Conservation (phyloP, 768 basidiomycete genomes). For the Macrocybe gigantea region DNA sequence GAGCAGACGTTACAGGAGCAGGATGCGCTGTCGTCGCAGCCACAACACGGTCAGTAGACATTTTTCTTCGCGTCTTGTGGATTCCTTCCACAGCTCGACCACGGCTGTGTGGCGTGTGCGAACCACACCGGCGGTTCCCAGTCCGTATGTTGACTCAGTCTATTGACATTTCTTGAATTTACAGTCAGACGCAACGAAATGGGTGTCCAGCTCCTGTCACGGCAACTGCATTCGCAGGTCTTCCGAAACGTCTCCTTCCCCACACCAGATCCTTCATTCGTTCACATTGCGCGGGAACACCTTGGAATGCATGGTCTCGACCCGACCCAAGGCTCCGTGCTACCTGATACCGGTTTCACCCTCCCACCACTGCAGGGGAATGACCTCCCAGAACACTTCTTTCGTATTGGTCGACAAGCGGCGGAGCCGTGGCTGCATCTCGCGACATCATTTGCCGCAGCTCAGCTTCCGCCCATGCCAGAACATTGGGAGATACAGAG, state of each 20-base stretch:
- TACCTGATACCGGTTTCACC: conserved; percentile 75
- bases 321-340: conserved; percentile 69
- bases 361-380: conserved; percentile 80
- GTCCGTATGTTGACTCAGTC: background rate
- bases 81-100: background rate
- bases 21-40: background rate
- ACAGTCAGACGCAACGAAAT: conserved; percentile 74
- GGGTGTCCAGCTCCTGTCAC: conserved; percentile 91
- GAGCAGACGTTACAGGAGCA: background rate
- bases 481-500: conserved; percentile 46
- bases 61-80: background rate
- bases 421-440: conserved; percentile 78
- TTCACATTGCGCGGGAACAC: conserved; percentile 77
- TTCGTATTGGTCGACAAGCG: conserved; percentile 60
- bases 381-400: conserved; percentile 85
- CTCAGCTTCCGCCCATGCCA: conserved; percentile 53
- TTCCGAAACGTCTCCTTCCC: conserved; percentile 69
- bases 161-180: background rate
- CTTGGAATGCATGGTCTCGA: conserved; percentile 79
- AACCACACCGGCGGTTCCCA: background rate
- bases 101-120: background rate
- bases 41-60: background rate
- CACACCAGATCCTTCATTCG: conserved; percentile 48
- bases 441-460: conserved; percentile 49
- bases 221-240: conserved; percentile 73